Conservation (phyloP, 1,139 yeast genomes). For the Yamadazyma atmosphaerica region DNA sequence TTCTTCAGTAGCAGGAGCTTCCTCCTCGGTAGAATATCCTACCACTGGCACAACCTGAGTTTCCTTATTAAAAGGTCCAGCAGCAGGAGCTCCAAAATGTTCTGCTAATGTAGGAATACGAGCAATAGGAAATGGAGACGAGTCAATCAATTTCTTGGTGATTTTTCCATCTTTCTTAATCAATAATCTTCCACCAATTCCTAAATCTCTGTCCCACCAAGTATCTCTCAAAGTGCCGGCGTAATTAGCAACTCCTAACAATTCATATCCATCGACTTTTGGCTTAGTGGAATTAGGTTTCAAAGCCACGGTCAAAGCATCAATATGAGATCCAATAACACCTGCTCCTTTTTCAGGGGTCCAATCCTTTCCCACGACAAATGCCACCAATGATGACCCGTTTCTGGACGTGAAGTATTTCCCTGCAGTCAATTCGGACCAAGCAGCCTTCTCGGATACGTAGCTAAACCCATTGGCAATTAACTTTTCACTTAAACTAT, state of each 20-base stretch:
- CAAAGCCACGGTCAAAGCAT: slow-evolving; percentile 40
- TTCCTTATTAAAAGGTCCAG: slow-evolving; percentile 37
- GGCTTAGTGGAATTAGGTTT: slow-evolving; percentile 36
- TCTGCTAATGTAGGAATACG: slow-evolving; percentile 45
- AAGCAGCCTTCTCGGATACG: slow-evolving; percentile 26
- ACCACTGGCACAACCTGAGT: slow-evolving; percentile 45
- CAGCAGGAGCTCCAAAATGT: slow-evolving; percentile 37
- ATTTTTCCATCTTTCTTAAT: slow-evolving; percentile 24
- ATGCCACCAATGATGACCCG: slow-evolving; percentile 41
- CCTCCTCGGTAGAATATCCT: slow-evolving; percentile 28
- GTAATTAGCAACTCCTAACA: slow-evolving; percentile 46
- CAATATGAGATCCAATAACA: slow-evolving; percentile 44
- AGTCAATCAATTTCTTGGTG: slow-evolving; percentile 31
- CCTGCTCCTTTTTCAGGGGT: slow-evolving; percentile 38
- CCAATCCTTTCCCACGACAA: slow-evolving; percentile 43
- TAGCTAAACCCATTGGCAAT: slow-evolving; percentile 31
- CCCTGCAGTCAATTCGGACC: slow-evolving; percentile 22
- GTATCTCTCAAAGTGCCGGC: slow-evolving; percentile 36
- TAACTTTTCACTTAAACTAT: slow-evolving; percentile 27
- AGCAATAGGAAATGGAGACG: slow-evolving; percentile 41
- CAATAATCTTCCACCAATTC: slow-evolving; percentile 45
- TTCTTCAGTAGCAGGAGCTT: slow-evolving; percentile 27
- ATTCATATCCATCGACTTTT: slow-evolving; percentile 39
- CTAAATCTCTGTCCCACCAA: slow-evolving; percentile 50
- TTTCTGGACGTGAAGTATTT: slow-evolving; percentile 36